Percentiles rank a stretch among this genome's conserved stretches.
phyloP scores from a whole-genome alignment of 306 rosid genomes.

The Potentilla sterilis region DNA sequence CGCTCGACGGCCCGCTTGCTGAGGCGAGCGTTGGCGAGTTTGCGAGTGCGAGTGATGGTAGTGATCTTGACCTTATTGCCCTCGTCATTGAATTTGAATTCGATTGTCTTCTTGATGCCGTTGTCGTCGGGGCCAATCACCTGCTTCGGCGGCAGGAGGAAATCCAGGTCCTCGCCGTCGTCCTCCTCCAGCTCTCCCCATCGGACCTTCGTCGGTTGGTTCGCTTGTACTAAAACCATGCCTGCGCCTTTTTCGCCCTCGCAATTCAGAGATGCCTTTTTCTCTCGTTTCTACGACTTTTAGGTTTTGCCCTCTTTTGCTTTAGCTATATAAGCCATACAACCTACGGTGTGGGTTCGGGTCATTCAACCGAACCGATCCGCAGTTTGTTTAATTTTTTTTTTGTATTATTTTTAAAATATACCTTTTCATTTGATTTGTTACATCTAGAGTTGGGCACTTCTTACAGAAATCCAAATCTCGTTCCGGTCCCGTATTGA shows the following conservation, averaged over 20 bases:
- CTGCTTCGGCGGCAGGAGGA: conserved; percentile 70
- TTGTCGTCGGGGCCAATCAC: conserved; percentile 32
- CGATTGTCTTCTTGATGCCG: conserved; percentile 61
- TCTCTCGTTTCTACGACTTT: too few species aligned
- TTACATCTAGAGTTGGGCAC: too few species aligned
- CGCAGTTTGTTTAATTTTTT: too few species aligned
- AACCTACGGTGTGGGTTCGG: too few species aligned
- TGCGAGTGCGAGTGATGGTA: conserved; percentile 65
- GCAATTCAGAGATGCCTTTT: too few species aligned
- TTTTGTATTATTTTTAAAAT: too few species aligned
- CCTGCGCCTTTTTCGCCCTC: not conserved
- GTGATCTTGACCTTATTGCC: conserved; percentile 80
- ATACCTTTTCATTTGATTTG: too few species aligned
- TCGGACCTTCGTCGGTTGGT: conserved; percentile 37
- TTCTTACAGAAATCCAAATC: too few species aligned
- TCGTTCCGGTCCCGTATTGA: too few species aligned
- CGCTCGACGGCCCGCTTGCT: conserved; percentile 61
- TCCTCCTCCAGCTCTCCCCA: conserved; percentile 77
- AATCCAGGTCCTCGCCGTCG: conserved; percentile 79
- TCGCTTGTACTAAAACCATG: conserved; percentile 15
- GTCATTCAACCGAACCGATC: too few species aligned
- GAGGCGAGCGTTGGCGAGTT: conserved; percentile 53
- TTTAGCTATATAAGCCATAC: too few species aligned
- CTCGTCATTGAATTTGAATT: conserved; percentile 72
- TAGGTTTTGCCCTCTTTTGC: too few species aligned